Percentiles rank a stretch among this genome's conserved stretches.
Conservation (phyloP, 2,329 filamentous ascomycete species). For the Penicillium sp. region DNA sequence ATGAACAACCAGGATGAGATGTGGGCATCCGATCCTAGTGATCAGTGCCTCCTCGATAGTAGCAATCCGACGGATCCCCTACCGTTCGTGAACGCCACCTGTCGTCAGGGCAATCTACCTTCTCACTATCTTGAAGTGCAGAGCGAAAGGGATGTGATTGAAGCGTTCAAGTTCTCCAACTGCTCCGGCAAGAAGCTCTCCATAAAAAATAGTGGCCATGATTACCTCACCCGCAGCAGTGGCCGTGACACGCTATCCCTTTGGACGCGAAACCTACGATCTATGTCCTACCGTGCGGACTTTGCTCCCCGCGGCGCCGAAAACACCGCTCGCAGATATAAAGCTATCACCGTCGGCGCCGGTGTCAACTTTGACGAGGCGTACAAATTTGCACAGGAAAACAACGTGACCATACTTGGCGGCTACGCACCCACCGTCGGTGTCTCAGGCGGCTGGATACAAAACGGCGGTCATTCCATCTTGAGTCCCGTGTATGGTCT, state of each 20-base stretch:
- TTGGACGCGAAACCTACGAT: slow-evolving; percentile 32
- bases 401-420: slow-evolving; percentile 29
- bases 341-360: slow-evolving; percentile 19
- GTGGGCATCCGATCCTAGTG: slow-evolving; percentile 19
- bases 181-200: slow-evolving; percentile 11
- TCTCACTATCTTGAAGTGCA: slow-evolving; percentile 1
- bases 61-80: slow-evolving; percentile 10
- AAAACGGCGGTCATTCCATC: slow-evolving; percentile 32
- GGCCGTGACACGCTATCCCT: slow-evolving; percentile 30
- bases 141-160: background rate
- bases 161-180: slow-evolving; percentile 10
- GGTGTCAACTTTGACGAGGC: slow-evolving; percentile 32
- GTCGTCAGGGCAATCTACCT: background rate
- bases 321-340: background rate
- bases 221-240: slow-evolving; percentile 36
- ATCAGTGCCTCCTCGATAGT: slow-evolving; percentile 21
- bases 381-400: slow-evolving; percentile 25
- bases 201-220: slow-evolving; percentile 39
- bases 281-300: background rate
- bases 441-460: slow-evolving; percentile 29
- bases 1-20: slow-evolving; percentile 27
- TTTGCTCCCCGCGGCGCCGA: background rate
- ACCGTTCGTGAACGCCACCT: background rate
- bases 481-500: slow-evolving; percentile 31
- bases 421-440: slow-evolving; percentile 20